Evolutionary conservation across 371 early-diverging fungal genomes (phyloP).

Genomic region (Apophysomyces sp.): DNA sequence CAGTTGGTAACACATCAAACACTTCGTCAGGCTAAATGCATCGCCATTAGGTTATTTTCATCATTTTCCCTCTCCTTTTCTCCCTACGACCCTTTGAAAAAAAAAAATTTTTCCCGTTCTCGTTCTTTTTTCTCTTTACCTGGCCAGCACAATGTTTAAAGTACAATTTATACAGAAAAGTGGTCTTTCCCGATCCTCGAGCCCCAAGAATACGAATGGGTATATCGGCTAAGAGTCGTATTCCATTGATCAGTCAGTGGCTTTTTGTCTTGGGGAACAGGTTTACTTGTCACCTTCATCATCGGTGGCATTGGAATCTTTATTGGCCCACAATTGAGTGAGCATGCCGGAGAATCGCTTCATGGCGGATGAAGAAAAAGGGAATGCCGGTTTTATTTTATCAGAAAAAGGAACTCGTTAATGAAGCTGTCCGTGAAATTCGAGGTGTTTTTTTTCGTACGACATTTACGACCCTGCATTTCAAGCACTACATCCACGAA

Average conservation of each 20-base stretch:
- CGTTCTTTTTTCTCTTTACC: constrained; percentile 1
- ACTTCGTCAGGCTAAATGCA: constrained; percentile 20
- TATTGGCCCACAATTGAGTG: background rate
- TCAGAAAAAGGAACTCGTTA: background rate
- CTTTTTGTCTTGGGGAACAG: no score
- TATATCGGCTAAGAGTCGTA: background rate
- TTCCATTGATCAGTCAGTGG: background rate
- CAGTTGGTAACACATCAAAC: constrained; percentile 34
- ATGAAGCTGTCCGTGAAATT: background rate
- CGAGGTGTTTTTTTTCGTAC: background rate
- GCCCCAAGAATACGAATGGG: constrained; percentile 24
- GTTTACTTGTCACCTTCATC: background rate
- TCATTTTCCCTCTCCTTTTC: no score
- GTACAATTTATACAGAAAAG: constrained; percentile 34
- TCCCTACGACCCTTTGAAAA: no score
- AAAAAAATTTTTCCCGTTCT: background rate
- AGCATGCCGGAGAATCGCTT: background rate
- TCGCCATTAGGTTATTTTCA: background rate
- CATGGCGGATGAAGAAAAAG: background rate
- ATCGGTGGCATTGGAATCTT: background rate
- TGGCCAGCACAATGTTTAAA: constrained; percentile 26
- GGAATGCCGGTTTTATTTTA: background rate
- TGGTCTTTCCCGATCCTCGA: constrained; percentile 35
- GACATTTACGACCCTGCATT: background rate
- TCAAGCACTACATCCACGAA: background rate